These are phyloP conservation scores for Phlebiopsis gigantea DNA, from an alignment of 768 basidiomycete species.

Conservation along the genomic window DNA sequence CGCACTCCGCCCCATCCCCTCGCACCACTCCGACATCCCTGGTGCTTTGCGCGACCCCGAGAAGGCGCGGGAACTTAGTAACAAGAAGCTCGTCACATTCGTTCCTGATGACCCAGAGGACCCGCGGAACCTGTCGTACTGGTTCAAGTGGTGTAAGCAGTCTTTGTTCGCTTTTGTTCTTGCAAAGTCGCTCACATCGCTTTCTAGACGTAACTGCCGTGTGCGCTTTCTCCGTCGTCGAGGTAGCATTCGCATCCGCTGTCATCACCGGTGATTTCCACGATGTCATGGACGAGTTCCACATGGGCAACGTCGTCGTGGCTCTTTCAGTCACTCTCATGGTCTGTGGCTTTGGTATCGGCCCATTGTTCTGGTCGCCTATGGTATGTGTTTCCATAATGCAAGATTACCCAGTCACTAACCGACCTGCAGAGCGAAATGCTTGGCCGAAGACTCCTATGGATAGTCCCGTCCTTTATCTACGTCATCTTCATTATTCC, in stretches of 20 bases:
- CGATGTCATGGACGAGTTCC: slow-evolving; percentile 29
- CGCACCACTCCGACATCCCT: slow-evolving; percentile 19
- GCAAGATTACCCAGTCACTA: slow-evolving; percentile 10
- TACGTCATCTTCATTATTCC: slow-evolving; percentile 40
- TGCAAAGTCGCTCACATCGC: background rate
- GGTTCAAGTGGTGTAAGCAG: slow-evolving; percentile 30
- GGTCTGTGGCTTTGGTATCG: slow-evolving; percentile 32
- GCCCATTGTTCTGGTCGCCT: slow-evolving; percentile 26
- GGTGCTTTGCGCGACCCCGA: slow-evolving; percentile 27
- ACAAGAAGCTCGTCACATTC: slow-evolving; percentile 32
- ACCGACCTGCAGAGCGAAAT: slow-evolving; percentile 30
- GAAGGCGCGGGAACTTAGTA: slow-evolving; percentile 27
- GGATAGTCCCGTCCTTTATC: slow-evolving; percentile 32
- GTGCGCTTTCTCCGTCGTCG: slow-evolving; percentile 28
- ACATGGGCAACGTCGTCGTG: background rate
- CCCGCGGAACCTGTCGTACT: slow-evolving; percentile 33
- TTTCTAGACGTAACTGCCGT: slow-evolving; percentile 26
- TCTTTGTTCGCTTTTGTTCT: background rate
- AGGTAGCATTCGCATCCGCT: slow-evolving; percentile 33
- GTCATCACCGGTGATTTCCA: slow-evolving; percentile 33
- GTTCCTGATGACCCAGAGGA: slow-evolving; percentile 34
- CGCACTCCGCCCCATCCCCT: slow-evolving; percentile 27
- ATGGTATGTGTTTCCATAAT: slow-evolving; percentile 11
- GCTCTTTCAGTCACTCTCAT: slow-evolving; percentile 32
- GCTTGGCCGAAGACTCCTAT: slow-evolving; percentile 32